Evolutionary conservation across 2,329 filamentous ascomycete species (phyloP), one percentile per base, ranked within the genome.

Genomic region (Passalora sequoiae): DNA sequence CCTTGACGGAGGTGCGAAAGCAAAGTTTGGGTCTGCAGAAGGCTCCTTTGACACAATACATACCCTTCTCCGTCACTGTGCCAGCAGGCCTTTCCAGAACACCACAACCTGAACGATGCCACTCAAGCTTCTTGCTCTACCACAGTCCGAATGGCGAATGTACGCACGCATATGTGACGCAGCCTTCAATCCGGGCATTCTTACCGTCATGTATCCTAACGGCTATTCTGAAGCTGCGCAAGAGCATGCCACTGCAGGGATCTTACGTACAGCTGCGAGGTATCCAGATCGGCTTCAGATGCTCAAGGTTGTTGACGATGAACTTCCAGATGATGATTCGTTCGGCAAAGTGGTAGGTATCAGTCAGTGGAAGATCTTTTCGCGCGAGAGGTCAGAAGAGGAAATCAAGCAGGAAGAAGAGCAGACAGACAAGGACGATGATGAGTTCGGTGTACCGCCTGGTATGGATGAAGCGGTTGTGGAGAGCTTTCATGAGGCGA

Each of bases 351-450:
- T 62, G n/a, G 51, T 62, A 6, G 58, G 58, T n/a, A 46, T 56
- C n/a, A 51, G 59, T 12, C 50, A 56, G 1, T 66, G 63, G 63
- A 50, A 52, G 19, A 39, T 65, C 20, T 57, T 60, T 43, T 45
- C 54, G 2, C 36, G 38, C 3, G 44, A 51, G n/a, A 49, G 60
- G 13, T 57, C 35, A 2, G 49, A 61, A 4, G 56, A 49, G 6
- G 57, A 64, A 13, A 28, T 60, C 2, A 44, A 58, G 16, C 39
- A 35, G 3, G 60, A 58, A 10, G 39, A 56, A 3, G 53, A 51
- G 4, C 53, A 56, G 8, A 46, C 35, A 6, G 45, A 56, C 1
- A 47, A 40, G 8, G 57, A 61, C 17, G 43, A 37, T 1, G 21
- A 44, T 12, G 36, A 54, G 4, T 47, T 46, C 9, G 52, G 49